A percentile compares a stretch with the other conserved stretches of the same genome.
Conservation (phyloP, 2,329 filamentous ascomycete species). For the Aspergillus tubingensis region DNA sequence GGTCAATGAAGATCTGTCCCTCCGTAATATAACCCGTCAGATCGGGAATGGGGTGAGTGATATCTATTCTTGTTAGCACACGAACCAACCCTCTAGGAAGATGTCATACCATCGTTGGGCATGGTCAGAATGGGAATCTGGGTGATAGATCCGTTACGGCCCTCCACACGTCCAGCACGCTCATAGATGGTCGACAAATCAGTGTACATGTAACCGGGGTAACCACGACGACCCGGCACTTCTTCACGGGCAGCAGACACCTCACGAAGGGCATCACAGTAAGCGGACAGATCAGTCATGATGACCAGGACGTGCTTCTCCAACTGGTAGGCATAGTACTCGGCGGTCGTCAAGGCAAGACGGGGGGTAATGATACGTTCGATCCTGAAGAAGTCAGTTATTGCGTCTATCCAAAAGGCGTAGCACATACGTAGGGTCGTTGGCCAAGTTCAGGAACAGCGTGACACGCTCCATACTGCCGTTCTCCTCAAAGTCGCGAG, state of each 20-base stretch:
- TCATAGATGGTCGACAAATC: constrained; percentile 99
- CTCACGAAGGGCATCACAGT: constrained; percentile 98
- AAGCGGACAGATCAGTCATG: constrained; percentile 94
- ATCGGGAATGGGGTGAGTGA: constrained; percentile 98
- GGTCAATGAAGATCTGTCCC: constrained; percentile 97
- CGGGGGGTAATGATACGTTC: constrained; percentile 99
- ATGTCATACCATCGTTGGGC: constrained; percentile 81
- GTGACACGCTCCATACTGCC: constrained; percentile 97
- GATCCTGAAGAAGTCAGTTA: constrained; percentile 62
- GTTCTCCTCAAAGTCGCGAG: constrained; percentile 97
- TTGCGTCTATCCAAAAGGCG: background rate
- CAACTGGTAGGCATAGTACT: constrained; percentile 99
- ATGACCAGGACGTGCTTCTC: constrained; percentile 99
- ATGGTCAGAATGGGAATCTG: constrained; percentile 99
- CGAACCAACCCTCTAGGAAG: background rate
- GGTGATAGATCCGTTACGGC: constrained; percentile 96
- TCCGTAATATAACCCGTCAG: constrained; percentile 99
- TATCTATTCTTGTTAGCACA: constrained; percentile 59
- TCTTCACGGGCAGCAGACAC: constrained; percentile 97
- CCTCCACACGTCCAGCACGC: constrained; percentile 94
- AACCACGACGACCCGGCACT: constrained; percentile 98
- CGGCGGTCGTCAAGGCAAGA: constrained; percentile 94
- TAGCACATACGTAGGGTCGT: constrained; percentile 84
- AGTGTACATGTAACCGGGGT: constrained; percentile 99
- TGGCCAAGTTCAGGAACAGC: constrained; percentile 97